Evolutionary conservation across 306 rosid genomes (phyloP), one percentile per base, ranked within the genome.

Genomic region (Pyrus pyrifolia): DNA sequence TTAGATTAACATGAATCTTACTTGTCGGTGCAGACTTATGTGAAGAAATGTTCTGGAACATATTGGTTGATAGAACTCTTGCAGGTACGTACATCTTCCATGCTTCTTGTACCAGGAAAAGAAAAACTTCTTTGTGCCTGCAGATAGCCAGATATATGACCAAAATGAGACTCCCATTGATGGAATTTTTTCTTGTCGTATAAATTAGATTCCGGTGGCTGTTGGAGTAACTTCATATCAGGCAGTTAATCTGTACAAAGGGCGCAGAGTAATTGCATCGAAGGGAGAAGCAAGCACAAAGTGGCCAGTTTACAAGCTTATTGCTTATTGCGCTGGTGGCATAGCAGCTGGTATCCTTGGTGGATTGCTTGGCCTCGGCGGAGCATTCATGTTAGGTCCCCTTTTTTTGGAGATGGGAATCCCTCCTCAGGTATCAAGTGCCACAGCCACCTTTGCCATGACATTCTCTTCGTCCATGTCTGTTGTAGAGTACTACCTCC

Each of bases 351-450:
- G 96, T 42, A 6, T 90, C 71, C 84, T 90, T 73, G 97, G 97
- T 69, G 97, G 97, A 53, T 73, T 92, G 87, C 87, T 92, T 18
- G 97, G 97, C 70, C 86, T 92, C 8, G 97, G 97, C 51, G 97
- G 97, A 55, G 97, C 96, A n/a, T 92, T 85, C 58, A 74, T 89
- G 75, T 85, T 92, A 84, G 96, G 97, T 57, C 97, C 97, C 6
- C 83, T 90, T 63, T 89, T 92, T 82, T 81, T 88, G 46, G 93
- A 90, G 83, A 85, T 92, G 14, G 97, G 96, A 31, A 31, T 89
- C 15, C 95, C 93, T 75, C 97, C 97, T 85, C 96, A 88, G 86
- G 97, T 91, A 15, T 86, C 97, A 52, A 92, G 96, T 27, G 97
- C 97, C 77, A 88, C 95, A 8, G 96, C 96, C 57, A 92, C 95